phyloP scores from a whole-genome alignment of 2,329 filamentous ascomycete species.

The Dactylonectria estremocensis region DNA sequence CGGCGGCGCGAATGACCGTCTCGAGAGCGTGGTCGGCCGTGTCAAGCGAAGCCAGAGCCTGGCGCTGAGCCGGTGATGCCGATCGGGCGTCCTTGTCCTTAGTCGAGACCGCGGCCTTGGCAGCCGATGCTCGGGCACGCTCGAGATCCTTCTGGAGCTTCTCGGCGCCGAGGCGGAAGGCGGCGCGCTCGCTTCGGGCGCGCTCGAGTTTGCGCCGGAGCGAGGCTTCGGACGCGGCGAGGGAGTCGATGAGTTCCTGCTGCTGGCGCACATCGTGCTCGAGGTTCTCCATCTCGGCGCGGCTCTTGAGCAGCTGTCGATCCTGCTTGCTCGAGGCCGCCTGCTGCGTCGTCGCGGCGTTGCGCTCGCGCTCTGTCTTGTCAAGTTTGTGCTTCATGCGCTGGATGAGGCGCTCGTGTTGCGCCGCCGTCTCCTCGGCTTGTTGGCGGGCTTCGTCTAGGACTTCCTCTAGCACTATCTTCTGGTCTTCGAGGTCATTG shows the following conservation, averaged over 20 bases:
- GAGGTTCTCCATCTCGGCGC: slow-evolving; percentile 77
- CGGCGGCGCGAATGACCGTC: slow-evolving; percentile 70
- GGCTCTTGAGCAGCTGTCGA: slow-evolving; percentile 73
- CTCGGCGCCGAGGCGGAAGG: slow-evolving; percentile 68
- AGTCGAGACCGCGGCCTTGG: slow-evolving; percentile 49
- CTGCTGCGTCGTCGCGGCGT: slow-evolving; percentile 50
- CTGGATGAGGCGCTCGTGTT: slow-evolving; percentile 61
- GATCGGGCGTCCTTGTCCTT: slow-evolving; percentile 20
- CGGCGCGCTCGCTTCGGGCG: slow-evolving; percentile 75
- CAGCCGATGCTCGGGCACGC: slow-evolving; percentile 59
- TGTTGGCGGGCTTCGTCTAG: slow-evolving; percentile 69
- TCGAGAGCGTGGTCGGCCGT: slow-evolving; percentile 69
- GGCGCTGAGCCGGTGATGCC: slow-evolving; percentile 36
- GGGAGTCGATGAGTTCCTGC: slow-evolving; percentile 73
- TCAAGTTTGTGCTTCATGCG: slow-evolving; percentile 66
- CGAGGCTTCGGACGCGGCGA: slow-evolving; percentile 70
- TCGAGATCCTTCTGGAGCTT: slow-evolving; percentile 68
- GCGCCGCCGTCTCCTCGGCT: slow-evolving; percentile 62
- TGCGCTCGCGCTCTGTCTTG: slow-evolving; percentile 65
- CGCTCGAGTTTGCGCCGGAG: slow-evolving; percentile 79
- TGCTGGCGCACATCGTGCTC: slow-evolving; percentile 80
- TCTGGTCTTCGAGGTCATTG: slow-evolving; percentile 72
- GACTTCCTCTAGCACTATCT: slow-evolving; percentile 70
- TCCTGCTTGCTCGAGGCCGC: slow-evolving; percentile 67
- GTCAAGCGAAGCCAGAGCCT: slow-evolving; percentile 50